phyloP scores from a whole-genome alignment of 148 eudicot species.

The Hydrangea macrophylla region DNA sequence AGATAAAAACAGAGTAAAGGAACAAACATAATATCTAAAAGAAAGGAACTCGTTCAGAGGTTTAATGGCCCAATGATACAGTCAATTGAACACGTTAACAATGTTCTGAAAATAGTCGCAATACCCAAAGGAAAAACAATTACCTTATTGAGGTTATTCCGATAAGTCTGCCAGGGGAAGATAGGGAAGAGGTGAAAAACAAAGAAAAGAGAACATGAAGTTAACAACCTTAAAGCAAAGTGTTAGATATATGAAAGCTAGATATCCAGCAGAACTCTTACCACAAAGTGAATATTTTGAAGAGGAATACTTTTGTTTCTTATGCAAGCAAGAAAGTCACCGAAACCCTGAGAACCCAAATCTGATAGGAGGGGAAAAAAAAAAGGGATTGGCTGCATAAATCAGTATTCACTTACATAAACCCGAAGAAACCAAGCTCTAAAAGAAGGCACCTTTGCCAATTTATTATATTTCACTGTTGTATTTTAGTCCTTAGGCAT shows the following conservation, averaged over 20 bases:
- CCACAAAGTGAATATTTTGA: slow-evolving; percentile 96
- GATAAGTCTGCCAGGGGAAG: slow-evolving; percentile 67
- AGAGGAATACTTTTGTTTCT: slow-evolving; percentile 78
- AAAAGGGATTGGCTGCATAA: background rate
- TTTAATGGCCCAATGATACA: background rate
- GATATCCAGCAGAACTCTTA: slow-evolving; percentile 29
- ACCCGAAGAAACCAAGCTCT: slow-evolving; percentile 5
- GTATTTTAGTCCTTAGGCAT: slow-evolving; percentile 9
- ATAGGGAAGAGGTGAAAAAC: slow-evolving; percentile 12
- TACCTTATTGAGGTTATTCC: slow-evolving; percentile 99
- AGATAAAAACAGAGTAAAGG: no score
- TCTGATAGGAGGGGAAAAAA: slow-evolving; percentile 47
- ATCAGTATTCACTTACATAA: slow-evolving; percentile 5
- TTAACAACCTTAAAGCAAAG: slow-evolving; percentile 9
- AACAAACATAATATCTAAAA: background rate
- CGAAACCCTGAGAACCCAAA: slow-evolving; percentile 92
- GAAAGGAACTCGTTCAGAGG: background rate
- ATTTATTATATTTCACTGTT: background rate
- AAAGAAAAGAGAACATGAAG: slow-evolving; percentile 6
- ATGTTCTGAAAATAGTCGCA: no score
- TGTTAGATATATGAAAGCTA: slow-evolving; percentile 6
- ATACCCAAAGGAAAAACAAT: slow-evolving; percentile 8
- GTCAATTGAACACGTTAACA: no score
- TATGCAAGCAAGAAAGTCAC: slow-evolving; percentile 83
- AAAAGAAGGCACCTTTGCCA: background rate